These are phyloP conservation scores for Pseudocercospora crystallina DNA, from an alignment of 2,329 filamentous ascomycete genomes.

Conservation along the genomic window DNA sequence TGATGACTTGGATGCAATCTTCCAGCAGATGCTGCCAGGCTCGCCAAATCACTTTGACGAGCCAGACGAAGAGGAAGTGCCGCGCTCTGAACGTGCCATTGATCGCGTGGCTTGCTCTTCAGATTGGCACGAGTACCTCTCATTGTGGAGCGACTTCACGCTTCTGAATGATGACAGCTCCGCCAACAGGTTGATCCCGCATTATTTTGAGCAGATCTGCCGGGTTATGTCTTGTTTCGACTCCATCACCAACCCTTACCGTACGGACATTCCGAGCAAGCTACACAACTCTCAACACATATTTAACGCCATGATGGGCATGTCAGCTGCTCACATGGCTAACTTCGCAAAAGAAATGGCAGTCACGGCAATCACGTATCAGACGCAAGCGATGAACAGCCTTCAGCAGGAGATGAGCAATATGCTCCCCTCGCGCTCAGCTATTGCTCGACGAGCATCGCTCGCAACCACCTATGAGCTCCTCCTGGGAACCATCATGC, in stretches of 20 bases:
- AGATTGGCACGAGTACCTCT: background rate
- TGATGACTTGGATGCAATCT: too few relatives aligned
- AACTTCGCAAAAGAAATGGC: slow-evolving; percentile 9
- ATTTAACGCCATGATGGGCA: slow-evolving; percentile 13
- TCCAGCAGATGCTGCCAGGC: too few relatives aligned
- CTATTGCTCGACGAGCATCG: background rate
- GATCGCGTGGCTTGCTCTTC: background rate
- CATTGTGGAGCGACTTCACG: background rate
- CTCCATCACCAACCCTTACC: slow-evolving; percentile 11
- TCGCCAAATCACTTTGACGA: too few relatives aligned
- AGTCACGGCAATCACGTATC: slow-evolving; percentile 9
- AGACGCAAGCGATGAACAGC: slow-evolving; percentile 12
- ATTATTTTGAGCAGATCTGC: slow-evolving; percentile 14
- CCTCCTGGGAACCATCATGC: slow-evolving; percentile 14
- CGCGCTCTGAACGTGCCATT: too few relatives aligned
- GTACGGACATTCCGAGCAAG: slow-evolving; percentile 8
- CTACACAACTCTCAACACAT: slow-evolving; percentile 3
- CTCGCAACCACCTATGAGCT: slow-evolving; percentile 6
- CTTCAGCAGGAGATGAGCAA: slow-evolving; percentile 12
- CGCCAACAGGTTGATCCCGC: background rate
- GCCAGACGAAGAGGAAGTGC: too few relatives aligned
- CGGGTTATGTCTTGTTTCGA: slow-evolving; percentile 17
- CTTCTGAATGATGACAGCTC: background rate
- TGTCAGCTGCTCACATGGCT: slow-evolving; percentile 16
- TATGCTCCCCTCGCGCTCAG: background rate